Evolutionary conservation across 345 rosid species (phyloP), one percentile per base, ranked within the genome.

Genomic region (Camelina neglecta): DNA sequence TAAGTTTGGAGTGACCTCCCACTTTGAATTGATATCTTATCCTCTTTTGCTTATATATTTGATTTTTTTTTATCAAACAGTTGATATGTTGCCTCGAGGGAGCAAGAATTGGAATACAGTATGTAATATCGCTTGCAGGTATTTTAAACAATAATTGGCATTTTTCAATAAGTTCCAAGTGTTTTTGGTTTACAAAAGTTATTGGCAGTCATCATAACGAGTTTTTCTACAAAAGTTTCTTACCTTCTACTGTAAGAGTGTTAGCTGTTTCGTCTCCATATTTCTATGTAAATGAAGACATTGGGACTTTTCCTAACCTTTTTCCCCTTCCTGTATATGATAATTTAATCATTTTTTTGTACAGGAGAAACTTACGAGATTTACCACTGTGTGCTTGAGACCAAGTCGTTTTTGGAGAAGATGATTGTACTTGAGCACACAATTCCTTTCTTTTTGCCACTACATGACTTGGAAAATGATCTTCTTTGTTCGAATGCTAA

Each of bases 51-150:
- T 65, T 67, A 53, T 48, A 42, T 41, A 45, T 65, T 54, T 44
- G 60, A 7, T 64, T 11, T 64, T 11, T 63, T 50, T 55, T 31
- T 23, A 64, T 67, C 51, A 21, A 80, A 78, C 92, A 95, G 97
- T 85, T 92, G 66, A 88, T 95, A 48, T 90, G 86, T 80, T 89
- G 97, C 76, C 72, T 92, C 81, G 97, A 90, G 75, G 97, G 99
- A 58, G 86, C 90, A 33, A 88, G 99, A 80, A 89, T 95, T 70
- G 99, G 99, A 67, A 89, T 95, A 74, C 92, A 81, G 81, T 95
- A 89, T 71, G 97, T 90, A 86, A 90, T 97, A 33, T 84, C 93
- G 81, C 88, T 80, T 83, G 99, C 99, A 85, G 99, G 99, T 90
- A 84, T 44, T 55, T 45, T 36, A 21, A 70, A 57, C 42, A 47